Evolutionary conservation across 495 filamentous ascomycete genomes (phyloP).

Genomic region (Barbatosphaeria neglecta): DNA sequence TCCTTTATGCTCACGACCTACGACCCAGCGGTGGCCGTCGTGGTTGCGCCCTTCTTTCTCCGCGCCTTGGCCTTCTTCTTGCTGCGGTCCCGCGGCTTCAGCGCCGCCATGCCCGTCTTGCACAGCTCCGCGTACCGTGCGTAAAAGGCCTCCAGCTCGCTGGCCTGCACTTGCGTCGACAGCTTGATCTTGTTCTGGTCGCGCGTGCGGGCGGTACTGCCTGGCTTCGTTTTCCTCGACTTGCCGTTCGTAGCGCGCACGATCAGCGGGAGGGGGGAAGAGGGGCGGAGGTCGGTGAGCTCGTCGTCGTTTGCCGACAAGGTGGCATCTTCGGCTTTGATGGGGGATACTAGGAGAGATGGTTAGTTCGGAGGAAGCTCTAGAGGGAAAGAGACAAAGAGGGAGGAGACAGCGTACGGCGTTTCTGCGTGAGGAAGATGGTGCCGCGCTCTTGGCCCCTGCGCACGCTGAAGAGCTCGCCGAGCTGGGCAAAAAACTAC

Average conservation of each 20-base stretch:
- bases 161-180: constrained; percentile 68
- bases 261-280: constrained; percentile 53
- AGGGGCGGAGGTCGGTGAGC: constrained; percentile 42
- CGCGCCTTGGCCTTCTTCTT: constrained; percentile 70
- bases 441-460: constrained; percentile 63
- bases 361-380: constrained; percentile 6
- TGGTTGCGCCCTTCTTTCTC: constrained; percentile 51
- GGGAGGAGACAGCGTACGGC: constrained; percentile 32
- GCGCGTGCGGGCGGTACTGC: no score
- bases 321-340: constrained; percentile 21
- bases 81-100: constrained; percentile 89
- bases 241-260: constrained; percentile 78
- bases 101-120: constrained; percentile 66
- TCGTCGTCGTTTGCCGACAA: constrained; percentile 21
- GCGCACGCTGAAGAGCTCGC: constrained; percentile 57
- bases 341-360: constrained; percentile 11
- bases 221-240: no score
- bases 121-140: constrained; percentile 81
- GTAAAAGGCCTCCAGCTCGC: constrained; percentile 71
- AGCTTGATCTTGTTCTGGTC: constrained; percentile 62
- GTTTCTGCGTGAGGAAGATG: constrained; percentile 78
- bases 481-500: constrained; percentile 79
- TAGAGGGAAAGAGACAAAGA: constrained; percentile 13
- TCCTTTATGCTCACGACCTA: background rate
- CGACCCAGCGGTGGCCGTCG: no score